Percentiles rank a stretch among this genome's conserved stretches.
Conservation (phyloP, 192 early-diverging fungal species). For the Coemansia sp. region DNA sequence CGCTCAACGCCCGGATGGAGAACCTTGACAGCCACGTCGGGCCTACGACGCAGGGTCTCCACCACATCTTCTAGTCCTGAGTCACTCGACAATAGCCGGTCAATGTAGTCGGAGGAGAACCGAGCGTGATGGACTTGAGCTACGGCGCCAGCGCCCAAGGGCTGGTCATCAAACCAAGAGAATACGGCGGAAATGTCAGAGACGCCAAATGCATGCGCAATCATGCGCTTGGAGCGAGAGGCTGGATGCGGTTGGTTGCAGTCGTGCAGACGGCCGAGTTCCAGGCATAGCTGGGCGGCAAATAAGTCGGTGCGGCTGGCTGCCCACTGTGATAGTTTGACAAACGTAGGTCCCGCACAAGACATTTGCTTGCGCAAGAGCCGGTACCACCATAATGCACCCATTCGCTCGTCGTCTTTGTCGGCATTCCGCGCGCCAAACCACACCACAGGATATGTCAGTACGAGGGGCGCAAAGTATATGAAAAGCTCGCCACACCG, state of each 20-base stretch:
- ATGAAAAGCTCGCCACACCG: constrained; percentile 63
- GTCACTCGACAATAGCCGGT: constrained; percentile 2
- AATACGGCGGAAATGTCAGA: constrained; percentile 73
- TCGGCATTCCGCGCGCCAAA: constrained; percentile 56
- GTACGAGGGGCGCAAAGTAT: constrained; percentile 70
- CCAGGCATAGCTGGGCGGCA: constrained; percentile 67
- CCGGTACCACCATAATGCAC: constrained; percentile 83
- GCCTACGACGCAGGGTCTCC: constrained; percentile 31
- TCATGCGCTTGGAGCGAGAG: constrained; percentile 58
- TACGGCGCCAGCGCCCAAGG: constrained; percentile 93
- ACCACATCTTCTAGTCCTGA: constrained; percentile 2
- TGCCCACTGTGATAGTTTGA: constrained; percentile 96
- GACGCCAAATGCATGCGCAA: constrained; percentile 66
- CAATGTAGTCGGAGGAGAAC: constrained; percentile 23
- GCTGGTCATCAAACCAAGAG: constrained; percentile 68
- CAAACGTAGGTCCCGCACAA: constrained; percentile 90
- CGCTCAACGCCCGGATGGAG: constrained; percentile 78
- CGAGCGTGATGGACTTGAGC: constrained; percentile 73
- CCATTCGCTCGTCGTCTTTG: constrained; percentile 55
- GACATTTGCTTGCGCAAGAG: constrained; percentile 80
- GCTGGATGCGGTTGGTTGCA: constrained; percentile 78
- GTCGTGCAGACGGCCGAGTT: constrained; percentile 80
- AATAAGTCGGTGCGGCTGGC: constrained; percentile 90
- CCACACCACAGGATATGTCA: constrained; percentile 59
- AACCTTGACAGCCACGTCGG: constrained; percentile 83